Evolutionary conservation across 2,329 filamentous ascomycete species (phyloP).

Genomic region (Zopfia rhizophila): DNA sequence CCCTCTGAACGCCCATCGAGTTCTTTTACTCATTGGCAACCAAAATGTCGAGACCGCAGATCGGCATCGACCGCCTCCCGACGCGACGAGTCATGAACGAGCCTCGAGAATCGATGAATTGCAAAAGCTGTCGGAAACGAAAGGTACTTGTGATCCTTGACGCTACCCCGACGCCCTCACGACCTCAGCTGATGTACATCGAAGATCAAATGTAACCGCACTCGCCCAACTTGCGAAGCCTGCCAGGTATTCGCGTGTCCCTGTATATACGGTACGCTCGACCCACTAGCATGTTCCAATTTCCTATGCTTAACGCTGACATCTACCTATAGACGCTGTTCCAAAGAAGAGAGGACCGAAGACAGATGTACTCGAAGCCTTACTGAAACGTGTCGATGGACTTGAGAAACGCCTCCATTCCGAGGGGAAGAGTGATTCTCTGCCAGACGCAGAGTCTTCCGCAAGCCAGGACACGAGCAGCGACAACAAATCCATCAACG

Average conservation of each 20-base stretch:
- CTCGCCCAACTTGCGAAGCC: constrained; percentile 85
- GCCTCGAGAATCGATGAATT: constrained; percentile 92
- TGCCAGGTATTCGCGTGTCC: constrained; percentile 90
- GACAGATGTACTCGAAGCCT: constrained; percentile 85
- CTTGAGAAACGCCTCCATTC: constrained; percentile 80
- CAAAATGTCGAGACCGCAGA: constrained; percentile 77
- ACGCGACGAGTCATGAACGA: constrained; percentile 77
- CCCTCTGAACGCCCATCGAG: constrained; percentile 43
- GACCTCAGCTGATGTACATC: constrained; percentile 25
- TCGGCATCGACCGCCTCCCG: constrained; percentile 82
- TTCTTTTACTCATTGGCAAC: constrained; percentile 40
- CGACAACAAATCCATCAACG: constrained; percentile 32
- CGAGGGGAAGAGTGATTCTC: constrained; percentile 58
- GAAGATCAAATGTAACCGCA: constrained; percentile 91
- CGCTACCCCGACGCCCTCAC: constrained; percentile 16
- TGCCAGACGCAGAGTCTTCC: constrained; percentile 38
- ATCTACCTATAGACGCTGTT: constrained; percentile 72
- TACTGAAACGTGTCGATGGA: constrained; percentile 86
- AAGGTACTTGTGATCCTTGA: constrained; percentile 70
- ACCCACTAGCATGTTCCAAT: background rate
- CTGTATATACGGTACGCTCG: constrained; percentile 80
- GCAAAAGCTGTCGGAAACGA: constrained; percentile 91
- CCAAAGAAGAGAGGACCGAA: constrained; percentile 92
- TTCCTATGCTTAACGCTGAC: constrained; percentile 15
- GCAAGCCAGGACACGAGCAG: constrained; percentile 32